phyloP scores from a whole-genome alignment of 768 basidiomycete genomes.

The Leucocoprinus leucothites region DNA sequence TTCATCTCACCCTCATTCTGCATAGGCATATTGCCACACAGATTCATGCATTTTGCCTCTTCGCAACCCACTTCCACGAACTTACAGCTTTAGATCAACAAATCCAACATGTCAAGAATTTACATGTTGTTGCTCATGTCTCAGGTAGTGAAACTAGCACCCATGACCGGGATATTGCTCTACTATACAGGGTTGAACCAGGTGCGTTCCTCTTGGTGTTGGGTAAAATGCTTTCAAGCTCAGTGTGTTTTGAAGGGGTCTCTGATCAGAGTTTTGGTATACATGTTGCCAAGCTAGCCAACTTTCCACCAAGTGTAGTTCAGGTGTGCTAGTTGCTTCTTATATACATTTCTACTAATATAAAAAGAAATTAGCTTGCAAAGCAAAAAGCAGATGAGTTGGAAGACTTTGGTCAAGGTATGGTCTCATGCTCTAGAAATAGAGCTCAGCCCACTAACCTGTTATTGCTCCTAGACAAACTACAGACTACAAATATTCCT shows the following conservation, averaged over 20 bases:
- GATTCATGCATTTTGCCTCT: conserved; percentile 92
- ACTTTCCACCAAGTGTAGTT: conserved; percentile 94
- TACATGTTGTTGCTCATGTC: conserved; percentile 95
- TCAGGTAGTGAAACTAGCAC: conserved; percentile 72
- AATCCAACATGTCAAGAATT: conserved; percentile 83
- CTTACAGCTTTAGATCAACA: conserved; percentile 89
- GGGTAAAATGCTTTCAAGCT: conserved; percentile 13
- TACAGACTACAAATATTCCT: conserved; percentile 39
- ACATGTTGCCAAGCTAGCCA: conserved; percentile 95
- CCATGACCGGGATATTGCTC: conserved; percentile 72
- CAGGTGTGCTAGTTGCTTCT: conserved; percentile 36
- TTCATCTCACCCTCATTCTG: neutral
- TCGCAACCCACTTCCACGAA: conserved; percentile 98
- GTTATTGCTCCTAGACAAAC: conserved; percentile 12
- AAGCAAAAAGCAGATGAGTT: conserved; percentile 89
- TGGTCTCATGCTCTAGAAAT: neutral
- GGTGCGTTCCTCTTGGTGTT: conserved; percentile 42
- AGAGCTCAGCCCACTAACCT: neutral
- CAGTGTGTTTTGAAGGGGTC: conserved; percentile 51
- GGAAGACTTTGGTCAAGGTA: conserved; percentile 67
- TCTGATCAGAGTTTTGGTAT: conserved; percentile 99
- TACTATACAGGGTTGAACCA: conserved; percentile 92
- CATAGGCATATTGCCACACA: conserved; percentile 86
- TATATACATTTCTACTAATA: neutral
- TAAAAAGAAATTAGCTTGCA: too few relatives aligned